Percentiles rank a stretch among this genome's conserved stretches.
Conservation (phyloP, 331 rosid genomes). For the Cydonia oblonga region DNA sequence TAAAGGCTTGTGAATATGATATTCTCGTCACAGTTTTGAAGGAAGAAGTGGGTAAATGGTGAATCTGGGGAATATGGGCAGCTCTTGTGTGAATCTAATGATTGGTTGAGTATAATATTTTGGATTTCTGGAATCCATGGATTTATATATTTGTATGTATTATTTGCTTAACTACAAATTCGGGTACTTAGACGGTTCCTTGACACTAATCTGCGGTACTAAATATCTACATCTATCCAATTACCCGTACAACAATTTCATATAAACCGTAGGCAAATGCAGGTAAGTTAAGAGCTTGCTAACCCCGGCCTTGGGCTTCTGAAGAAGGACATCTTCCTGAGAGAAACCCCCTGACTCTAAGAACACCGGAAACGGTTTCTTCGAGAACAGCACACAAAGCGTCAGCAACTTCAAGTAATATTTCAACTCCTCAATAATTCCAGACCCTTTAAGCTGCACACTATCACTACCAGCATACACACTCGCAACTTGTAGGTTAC, state of each 20-base stretch:
- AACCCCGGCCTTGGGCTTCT: conserved; percentile 96
- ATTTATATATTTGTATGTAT: not conserved
- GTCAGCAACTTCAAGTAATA: conserved; percentile 62
- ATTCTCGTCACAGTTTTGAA: not conserved
- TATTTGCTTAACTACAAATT: not conserved
- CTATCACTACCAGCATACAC: conserved; percentile 72
- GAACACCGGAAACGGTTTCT: conserved; percentile 86
- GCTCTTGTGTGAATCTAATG: not conserved
- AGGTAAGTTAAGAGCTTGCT: not conserved
- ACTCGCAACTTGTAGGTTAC: conserved; percentile 75
- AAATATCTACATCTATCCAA: not conserved
- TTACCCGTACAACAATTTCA: not conserved
- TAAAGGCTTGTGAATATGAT: not conserved
- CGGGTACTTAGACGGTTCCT: too few relatives aligned
- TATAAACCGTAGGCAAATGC: not conserved
- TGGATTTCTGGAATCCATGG: not conserved
- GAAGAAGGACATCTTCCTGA: conserved; percentile 68
- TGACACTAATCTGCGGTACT: not conserved
- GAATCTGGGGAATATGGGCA: not conserved
- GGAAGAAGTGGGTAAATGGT: not conserved
- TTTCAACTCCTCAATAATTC: conserved; percentile 53
- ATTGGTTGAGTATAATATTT: not conserved
- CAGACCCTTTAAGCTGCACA: conserved; percentile 65
- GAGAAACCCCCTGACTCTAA: conserved; percentile 76
- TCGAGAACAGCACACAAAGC: conserved; percentile 67